phyloP scores from a whole-genome alignment of 2,329 filamentous ascomycete genomes.

The Botrytis paeoniae region DNA sequence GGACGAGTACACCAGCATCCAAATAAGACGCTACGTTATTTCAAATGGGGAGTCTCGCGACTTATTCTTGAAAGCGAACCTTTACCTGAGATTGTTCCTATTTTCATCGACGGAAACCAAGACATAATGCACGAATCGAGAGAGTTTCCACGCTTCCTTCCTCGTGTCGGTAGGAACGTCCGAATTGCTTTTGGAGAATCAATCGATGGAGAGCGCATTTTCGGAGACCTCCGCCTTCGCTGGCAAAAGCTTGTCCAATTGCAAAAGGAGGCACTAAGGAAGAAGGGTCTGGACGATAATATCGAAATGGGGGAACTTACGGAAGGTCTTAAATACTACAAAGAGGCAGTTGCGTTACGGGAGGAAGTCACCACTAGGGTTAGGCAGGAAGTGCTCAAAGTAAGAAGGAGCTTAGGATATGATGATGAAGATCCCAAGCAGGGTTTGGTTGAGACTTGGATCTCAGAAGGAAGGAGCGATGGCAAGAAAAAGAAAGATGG shows the following conservation, averaged over 20 bases:
- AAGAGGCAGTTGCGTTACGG: constrained; percentile 74
- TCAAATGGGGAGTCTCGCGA: constrained; percentile 94
- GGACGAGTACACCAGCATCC: constrained; percentile 89
- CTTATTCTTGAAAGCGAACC: constrained; percentile 88
- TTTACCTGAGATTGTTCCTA: constrained; percentile 83
- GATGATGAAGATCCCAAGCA: constrained; percentile 77
- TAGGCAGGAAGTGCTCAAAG: constrained; percentile 74
- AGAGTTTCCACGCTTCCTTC: constrained; percentile 74
- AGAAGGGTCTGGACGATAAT: constrained; percentile 34
- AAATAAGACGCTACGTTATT: constrained; percentile 80
- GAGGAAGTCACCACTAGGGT: constrained; percentile 78
- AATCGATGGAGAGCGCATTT: constrained; percentile 68
- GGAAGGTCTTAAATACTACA: constrained; percentile 62
- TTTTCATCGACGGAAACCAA: constrained; percentile 91
- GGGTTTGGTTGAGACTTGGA: constrained; percentile 79
- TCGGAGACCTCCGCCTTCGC: constrained; percentile 70
- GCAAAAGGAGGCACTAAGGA: constrained; percentile 44
- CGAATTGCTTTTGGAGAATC: constrained; percentile 76
- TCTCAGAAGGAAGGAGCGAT: constrained; percentile 39
- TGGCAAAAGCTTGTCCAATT: constrained; percentile 68
- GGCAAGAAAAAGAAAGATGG: constrained; percentile 25
- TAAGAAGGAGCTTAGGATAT: constrained; percentile 65
- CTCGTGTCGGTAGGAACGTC: constrained; percentile 68
- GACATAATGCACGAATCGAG: constrained; percentile 84
- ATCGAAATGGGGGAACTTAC: constrained; percentile 57